A percentile compares a stretch with the other conserved stretches of the same genome.
Evolutionary conservation across 352 stramenopile genomes (phyloP).

Genomic region (Halophytophthora batemanensis): DNA sequence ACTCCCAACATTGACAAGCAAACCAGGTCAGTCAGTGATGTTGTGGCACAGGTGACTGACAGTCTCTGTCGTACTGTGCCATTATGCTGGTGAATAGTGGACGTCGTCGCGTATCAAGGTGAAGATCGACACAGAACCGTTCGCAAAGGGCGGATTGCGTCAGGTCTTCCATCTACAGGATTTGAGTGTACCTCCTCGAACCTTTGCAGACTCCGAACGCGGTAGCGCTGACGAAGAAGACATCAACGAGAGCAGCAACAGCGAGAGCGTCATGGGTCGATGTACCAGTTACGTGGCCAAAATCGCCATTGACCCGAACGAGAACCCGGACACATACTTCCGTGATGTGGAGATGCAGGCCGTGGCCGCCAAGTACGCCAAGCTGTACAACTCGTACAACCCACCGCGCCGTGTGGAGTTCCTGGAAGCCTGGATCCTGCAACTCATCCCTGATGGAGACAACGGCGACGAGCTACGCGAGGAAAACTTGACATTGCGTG

Average conservation of each 20-base stretch:
- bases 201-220: constrained; percentile 6
- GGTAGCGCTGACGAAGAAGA: not conserved
- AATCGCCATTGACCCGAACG: constrained; percentile 72
- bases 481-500: constrained; percentile 53
- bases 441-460: constrained; percentile 41
- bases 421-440: constrained; percentile 71
- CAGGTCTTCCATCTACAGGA: constrained; percentile 77
- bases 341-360: constrained; percentile 86
- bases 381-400: constrained; percentile 81
- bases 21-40: not conserved
- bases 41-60: not conserved
- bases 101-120: constrained; percentile 68
- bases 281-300: constrained; percentile 70
- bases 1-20: constrained; percentile 1
- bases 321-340: constrained; percentile 84
- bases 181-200: constrained; percentile 32
- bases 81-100: constrained; percentile 31
- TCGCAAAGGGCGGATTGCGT: constrained; percentile 54
- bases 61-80: not conserved
- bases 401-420: constrained; percentile 76
- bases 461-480: constrained; percentile 19
- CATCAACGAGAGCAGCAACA: constrained; percentile 13
- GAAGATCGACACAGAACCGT: constrained; percentile 67
- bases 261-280: constrained; percentile 23
- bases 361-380: constrained; percentile 73